These are phyloP conservation scores for Pugionium dolabratum DNA, from an alignment of 345 rosid genomes.

Conservation along the genomic window DNA sequence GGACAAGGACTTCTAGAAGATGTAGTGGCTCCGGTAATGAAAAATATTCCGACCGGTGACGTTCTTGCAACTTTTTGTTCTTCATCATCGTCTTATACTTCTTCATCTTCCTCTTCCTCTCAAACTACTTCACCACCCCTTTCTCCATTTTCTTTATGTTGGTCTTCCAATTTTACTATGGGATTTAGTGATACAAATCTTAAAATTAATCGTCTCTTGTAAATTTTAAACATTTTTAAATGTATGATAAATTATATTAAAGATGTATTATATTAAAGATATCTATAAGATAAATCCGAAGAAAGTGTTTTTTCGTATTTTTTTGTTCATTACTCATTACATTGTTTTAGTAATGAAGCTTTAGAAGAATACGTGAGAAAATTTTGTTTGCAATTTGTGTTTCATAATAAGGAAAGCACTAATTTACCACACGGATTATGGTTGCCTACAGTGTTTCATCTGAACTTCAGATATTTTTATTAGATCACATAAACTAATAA, in stretches of 20 bases:
- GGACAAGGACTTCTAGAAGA: conserved; percentile 71
- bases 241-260: background rate
- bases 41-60: conserved; percentile 42
- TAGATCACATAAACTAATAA: too few relatives aligned
- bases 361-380: too few relatives aligned
- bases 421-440: too few relatives aligned
- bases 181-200: conserved; percentile 15
- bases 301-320: too few relatives aligned
- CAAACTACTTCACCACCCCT: conserved; percentile 44
- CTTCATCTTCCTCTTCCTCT: conserved; percentile 45
- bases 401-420: too few relatives aligned
- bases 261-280: background rate
- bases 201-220: background rate
- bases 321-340: too few relatives aligned
- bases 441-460: too few relatives aligned
- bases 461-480: too few relatives aligned
- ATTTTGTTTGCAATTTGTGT: too few relatives aligned
- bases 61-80: conserved; percentile 21
- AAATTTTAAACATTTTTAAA: background rate
- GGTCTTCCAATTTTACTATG: conserved; percentile 39
- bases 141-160: conserved; percentile 53
- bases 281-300: too few relatives aligned
- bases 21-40: conserved; percentile 62
- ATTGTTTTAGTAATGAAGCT: too few relatives aligned
- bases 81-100: conserved; percentile 38